Conservation (phyloP, 305 asterid species). For the Salvia sclarea region DNA sequence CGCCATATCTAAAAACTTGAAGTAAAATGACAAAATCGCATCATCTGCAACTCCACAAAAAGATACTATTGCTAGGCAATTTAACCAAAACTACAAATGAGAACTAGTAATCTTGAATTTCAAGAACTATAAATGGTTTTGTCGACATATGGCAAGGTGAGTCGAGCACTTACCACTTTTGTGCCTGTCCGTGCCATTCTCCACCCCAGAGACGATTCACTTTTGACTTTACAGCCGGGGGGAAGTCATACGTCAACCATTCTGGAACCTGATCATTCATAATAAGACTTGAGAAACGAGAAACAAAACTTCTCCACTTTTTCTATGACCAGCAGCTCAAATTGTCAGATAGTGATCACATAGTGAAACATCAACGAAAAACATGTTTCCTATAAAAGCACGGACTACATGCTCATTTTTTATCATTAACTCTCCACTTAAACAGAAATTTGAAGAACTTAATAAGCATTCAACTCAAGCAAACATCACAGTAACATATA, state of each 20-base stretch:
- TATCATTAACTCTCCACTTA: too few relatives aligned
- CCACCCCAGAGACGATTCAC: slow-evolving; percentile 98
- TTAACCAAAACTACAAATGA: background rate
- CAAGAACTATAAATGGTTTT: background rate
- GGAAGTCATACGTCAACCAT: slow-evolving; percentile 95
- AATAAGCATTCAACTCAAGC: background rate
- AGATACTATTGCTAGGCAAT: background rate
- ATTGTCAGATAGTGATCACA: background rate
- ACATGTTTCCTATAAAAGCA: background rate
- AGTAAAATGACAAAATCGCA: background rate
- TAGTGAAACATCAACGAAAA: background rate
- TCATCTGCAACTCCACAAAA: background rate
- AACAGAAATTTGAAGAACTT: background rate
- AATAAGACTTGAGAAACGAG: slow-evolving; percentile 28
- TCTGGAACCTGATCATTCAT: slow-evolving; percentile 62
- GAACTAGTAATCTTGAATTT: background rate
- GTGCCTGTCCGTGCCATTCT: slow-evolving; percentile 99
- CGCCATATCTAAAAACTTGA: background rate
- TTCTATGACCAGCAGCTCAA: background rate
- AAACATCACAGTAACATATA: slow-evolving; percentile 11
- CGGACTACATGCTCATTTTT: background rate
- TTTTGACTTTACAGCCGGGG: slow-evolving; percentile 92
- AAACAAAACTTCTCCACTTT: background rate
- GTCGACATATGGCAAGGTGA: slow-evolving; percentile 10
- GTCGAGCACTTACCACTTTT: slow-evolving; percentile 68